phyloP scores from a whole-genome alignment of 306 rosid genomes.

The Purshia tridentata region DNA sequence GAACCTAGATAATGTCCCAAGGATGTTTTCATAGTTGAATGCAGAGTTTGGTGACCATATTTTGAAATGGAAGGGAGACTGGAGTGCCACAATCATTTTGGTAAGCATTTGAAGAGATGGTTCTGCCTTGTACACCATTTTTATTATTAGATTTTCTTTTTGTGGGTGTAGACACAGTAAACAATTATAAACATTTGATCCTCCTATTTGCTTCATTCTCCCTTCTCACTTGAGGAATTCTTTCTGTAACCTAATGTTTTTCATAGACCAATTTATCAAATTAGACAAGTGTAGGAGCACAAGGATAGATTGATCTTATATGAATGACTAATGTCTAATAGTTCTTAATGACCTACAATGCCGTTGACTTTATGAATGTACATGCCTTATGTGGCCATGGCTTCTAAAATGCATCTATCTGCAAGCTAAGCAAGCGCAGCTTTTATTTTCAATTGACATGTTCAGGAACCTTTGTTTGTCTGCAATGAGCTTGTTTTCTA shows the following conservation, averaged over 20 bases:
- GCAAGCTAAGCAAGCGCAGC: too few species aligned
- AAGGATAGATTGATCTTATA: too few species aligned
- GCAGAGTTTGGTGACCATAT: not conserved
- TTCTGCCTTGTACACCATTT: not conserved
- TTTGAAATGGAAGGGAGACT: not conserved
- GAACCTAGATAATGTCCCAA: constrained; percentile 14
- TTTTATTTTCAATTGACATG: too few species aligned
- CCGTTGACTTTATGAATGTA: too few species aligned
- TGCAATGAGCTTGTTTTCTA: not conserved
- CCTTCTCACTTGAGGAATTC: not conserved
- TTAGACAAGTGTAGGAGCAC: too few species aligned
- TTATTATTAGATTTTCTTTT: not conserved
- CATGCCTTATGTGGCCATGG: too few species aligned
- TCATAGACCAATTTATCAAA: too few species aligned
- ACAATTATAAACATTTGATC: not conserved
- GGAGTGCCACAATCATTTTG: not conserved
- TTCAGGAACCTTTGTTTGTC: too few species aligned
- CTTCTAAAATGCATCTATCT: too few species aligned
- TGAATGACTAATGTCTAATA: too few species aligned
- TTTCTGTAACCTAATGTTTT: not conserved
- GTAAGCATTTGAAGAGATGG: not conserved
- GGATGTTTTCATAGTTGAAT: constrained; percentile 18
- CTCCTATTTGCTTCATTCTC: not conserved
- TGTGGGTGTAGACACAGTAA: not conserved
- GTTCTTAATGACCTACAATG: too few species aligned